Evolutionary conservation across 208 protist genomes (phyloP), one percentile per base, ranked within the genome.

Genomic region (Acanthamoeba divionensis): DNA sequence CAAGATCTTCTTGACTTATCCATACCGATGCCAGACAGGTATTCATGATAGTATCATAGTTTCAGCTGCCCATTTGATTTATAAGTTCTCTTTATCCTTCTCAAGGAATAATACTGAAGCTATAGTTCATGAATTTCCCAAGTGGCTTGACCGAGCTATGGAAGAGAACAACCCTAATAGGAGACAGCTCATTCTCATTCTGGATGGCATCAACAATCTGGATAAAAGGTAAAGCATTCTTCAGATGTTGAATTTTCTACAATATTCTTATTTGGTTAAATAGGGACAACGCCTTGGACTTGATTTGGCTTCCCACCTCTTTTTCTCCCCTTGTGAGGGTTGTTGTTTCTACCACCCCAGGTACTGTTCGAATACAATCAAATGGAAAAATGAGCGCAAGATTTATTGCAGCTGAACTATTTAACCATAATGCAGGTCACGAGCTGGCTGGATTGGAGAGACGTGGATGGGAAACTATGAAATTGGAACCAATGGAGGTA

Each of bases 121-220:
- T 24, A 54, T 48, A 29, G 85, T 47, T 15, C 31, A 54, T 21
- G 50, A 90, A 21, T 89, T 71, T 48, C 60, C 60, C 29, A 89
- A 65, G 36, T 44, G 24, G 60, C 26, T 90, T 13, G 85, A 75
- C 2, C 24, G 29, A 45, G 54, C 50, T n/a, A 15, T 83, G 3
- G 31, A 26, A 3, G 31, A 71, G 36, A 26, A 21, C 50, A 71
- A 71, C 36, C n/a, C 31, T 4, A 44, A 21, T 24, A 41, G 44
- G 12, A 21, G 71, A 29, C 31, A 82, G 44, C 44, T 82, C 45
- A n/a, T 82, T 2, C 71, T 82, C n/a, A 82, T 82, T 24, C 31
- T 93, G 0, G 91, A 93, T 52, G 91, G 89, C 33, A 33, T 93
- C 1, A 87, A 93, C 54, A 92, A 92, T 60, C 47, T 93, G 2